Evolutionary conservation across 2,329 filamentous ascomycete species (phyloP), one percentile per base, ranked within the genome.

Genomic region (Xylariaceae sp.): DNA sequence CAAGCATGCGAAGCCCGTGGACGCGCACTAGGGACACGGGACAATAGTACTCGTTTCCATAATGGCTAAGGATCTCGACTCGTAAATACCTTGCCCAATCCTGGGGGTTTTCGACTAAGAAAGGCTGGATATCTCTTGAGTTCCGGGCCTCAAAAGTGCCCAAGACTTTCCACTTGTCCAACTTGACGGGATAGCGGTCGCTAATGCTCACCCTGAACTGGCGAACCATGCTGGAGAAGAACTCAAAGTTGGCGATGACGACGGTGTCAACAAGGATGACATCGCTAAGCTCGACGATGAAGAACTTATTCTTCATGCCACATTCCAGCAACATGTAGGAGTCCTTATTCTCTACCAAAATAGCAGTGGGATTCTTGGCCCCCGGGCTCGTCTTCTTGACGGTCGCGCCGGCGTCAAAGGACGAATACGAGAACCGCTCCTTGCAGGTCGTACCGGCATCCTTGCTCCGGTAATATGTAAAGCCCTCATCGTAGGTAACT

Each of bases 361-460:
- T 87, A 13, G 92, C 86, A 55, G 91, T 95, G 15, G 91, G 80
- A 58, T 94, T 95, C 70, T 94, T 95, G 51, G 89, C 88, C 58
- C 92, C 86, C 3, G 82, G 78, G 66, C 95, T 95, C 2, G 89
- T 89, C 74, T 97, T 97, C 57, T 96, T 77, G 26, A 97, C 84
- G 0, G 90, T 96, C 12, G 94, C 94, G 10, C 94, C 94, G 56
- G 91, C 95, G 70, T 99, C 94, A 66, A 97, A 97, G 0, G 92
- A 97, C 6, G 94, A 91, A 72, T 95, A 99, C 51, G 95, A 97
- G 71, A 96, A 96, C 42, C 94, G 81, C 72, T 97, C 94, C 71
- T 97, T 97, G 79, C 92, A 96, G 0, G 94, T 99, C 70, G 89
- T 96, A 7, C 94, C 94, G 3, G 94, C 94, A 70, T 97, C 92